phyloP scores from a whole-genome alignment of 352 stramenopile genomes.

The Synura sp. region DNA sequence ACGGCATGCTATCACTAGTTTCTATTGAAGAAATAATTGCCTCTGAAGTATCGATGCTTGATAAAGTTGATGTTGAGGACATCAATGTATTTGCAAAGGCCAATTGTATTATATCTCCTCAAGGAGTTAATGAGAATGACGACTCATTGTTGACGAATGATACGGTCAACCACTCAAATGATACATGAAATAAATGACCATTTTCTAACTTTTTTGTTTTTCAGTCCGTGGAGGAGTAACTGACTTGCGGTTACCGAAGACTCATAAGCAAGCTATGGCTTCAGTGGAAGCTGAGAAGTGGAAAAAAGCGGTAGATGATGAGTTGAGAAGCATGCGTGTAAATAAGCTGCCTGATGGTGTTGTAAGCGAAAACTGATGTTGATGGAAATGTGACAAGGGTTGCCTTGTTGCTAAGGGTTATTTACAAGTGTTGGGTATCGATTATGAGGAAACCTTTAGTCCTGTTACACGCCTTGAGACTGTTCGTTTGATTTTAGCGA shows the following conservation, averaged over 20 bases:
- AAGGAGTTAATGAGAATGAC: slow-evolving; percentile 23
- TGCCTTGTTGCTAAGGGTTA: slow-evolving; percentile 52
- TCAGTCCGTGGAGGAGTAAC: slow-evolving; percentile 39
- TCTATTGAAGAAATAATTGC: slow-evolving; percentile 40
- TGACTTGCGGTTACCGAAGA: slow-evolving; percentile 8
- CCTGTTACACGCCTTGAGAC: slow-evolving; percentile 54
- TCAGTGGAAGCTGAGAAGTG: slow-evolving; percentile 26
- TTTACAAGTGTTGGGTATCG: slow-evolving; percentile 48
- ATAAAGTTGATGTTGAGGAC: slow-evolving; percentile 40
- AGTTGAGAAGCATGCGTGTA: neutral
- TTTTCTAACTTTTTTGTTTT: slow-evolving; percentile 42
- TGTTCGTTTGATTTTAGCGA: slow-evolving; percentile 47
- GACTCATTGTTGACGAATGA: slow-evolving; percentile 21
- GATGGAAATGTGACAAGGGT: slow-evolving; percentile 50
- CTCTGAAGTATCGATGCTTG: slow-evolving; percentile 36
- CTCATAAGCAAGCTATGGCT: neutral
- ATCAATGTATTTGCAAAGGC: slow-evolving; percentile 40
- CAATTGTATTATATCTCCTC: slow-evolving; percentile 41
- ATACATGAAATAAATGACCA: slow-evolving; percentile 32
- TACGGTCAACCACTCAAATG: slow-evolving; percentile 37
- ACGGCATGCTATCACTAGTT: slow-evolving; percentile 34
- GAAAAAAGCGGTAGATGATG: slow-evolving; percentile 9
- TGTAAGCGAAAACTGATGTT: slow-evolving; percentile 50
- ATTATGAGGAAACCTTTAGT: slow-evolving; percentile 52
- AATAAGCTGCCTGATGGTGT: slow-evolving; percentile 31